Base-by-base conservation (phyloP, 2,329 filamentous ascomycete genomes). In the Trichothecium sympodiale region DNA sequence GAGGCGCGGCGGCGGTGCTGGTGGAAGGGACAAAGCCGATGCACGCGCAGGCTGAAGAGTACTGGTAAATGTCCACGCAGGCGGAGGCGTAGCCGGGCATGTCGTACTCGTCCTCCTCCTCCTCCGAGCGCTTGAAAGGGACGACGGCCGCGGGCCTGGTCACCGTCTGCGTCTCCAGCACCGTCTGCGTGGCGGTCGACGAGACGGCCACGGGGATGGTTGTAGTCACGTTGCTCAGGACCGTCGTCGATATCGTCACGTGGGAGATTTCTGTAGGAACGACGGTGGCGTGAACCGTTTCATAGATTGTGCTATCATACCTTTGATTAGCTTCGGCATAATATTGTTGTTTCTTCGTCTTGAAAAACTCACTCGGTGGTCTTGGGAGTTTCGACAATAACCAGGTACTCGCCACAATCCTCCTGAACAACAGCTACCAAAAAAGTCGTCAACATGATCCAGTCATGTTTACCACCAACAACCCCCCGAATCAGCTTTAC, bases 41-140 rank as follows among this genome's bases (percentile, higher is more conserved):
- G 38, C 48, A 51, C 5, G 40, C 43, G 43, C 48, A 51, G 13
- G 48, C 48, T 17, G 45, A 48, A 17, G 43, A 41, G 34, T 50
- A 51, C 26, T 38, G 34, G n/a, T 37, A 39, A 16, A 39, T 30
- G 18, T 40, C 39, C 25, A 38, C 41, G 38, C 48, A 51, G 12
- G 47, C 42, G 5, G 46, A 42, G 4, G 47, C 47, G 31, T 50
- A 50, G 2, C 35, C 36, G 5, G 47, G 47, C 29, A 48, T 40
- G 26, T 29, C 36, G 15, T 36, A 30, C 17, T 28, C 36, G 13
- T 35, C 34, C 5, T 38, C 31, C 13, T 27, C 4, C n/a, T 31
- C 5, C 14, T 28, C 32, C 13, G 10, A 29, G 10, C 34, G 37
- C 34, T 34, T 35, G 18, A 17, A 17, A n/a, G n/a, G n/a, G 32